phyloP scores from a whole-genome alignment of 345 rosid genomes.

The Populus euphratica region DNA sequence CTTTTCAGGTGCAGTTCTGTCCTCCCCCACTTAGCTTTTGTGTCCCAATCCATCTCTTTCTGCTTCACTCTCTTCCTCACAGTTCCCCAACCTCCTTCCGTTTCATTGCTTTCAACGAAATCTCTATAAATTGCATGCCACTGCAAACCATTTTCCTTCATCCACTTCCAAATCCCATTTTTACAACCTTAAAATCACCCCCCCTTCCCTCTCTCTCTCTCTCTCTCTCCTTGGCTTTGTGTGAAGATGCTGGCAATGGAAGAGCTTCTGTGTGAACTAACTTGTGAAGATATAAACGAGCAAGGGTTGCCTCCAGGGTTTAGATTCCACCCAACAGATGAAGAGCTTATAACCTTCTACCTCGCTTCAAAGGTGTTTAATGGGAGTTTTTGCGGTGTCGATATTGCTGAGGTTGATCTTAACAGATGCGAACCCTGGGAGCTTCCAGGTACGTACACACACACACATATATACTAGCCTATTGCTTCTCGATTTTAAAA shows the following conservation, averaged over 20 bases:
- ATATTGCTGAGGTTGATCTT: slow-evolving; percentile 85
- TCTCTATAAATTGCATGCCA: not conserved
- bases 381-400: slow-evolving; percentile 64
- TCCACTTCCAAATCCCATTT: not conserved
- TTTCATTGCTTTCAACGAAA: not conserved
- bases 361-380: slow-evolving; percentile 80
- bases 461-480: not conserved
- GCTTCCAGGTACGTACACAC: slow-evolving; percentile 75
- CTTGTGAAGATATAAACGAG: slow-evolving; percentile 57
- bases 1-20: not conserved
- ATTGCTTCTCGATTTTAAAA: not conserved
- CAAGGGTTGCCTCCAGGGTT: slow-evolving; percentile 93
- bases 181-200: not conserved
- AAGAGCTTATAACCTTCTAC: slow-evolving; percentile 87
- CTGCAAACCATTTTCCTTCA: no score
- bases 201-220: not conserved
- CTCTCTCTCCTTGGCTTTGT: not conserved
- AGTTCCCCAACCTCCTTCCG: not conserved
- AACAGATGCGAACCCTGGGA: slow-evolving; percentile 98
- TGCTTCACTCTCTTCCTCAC: not conserved
- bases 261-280: slow-evolving; percentile 60
- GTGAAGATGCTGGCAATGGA: slow-evolving; percentile 47
- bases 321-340: slow-evolving; percentile 94
- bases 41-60: not conserved
- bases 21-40: no score